Base-by-base conservation (phyloP, 2,329 filamentous ascomycete genomes). In the Talaromyces sp. region DNA sequence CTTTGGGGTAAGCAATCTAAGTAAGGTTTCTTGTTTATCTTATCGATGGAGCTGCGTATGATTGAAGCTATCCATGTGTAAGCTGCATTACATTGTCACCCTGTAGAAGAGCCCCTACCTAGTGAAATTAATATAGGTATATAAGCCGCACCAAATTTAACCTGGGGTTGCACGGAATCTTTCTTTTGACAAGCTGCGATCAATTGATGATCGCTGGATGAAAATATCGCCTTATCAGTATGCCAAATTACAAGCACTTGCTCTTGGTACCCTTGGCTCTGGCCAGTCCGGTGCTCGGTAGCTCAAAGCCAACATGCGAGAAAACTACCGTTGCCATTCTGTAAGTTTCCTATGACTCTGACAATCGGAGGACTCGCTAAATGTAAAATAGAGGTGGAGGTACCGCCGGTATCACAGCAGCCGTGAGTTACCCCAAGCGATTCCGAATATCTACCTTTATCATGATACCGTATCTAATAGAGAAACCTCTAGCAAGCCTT, bases 361-460 rank as follows among this genome's bases (percentile, higher is more conserved):
- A n/a, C 10, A 49, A 13, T 2, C 41, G 16, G 61, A n/a, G 14
- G 11, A 22, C 19, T 33, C 10, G 43, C 45, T 49, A 8, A 61
- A 57, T 37, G n/a, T 27, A 56, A 7, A 24, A 45, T 43, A 76
- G 73, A 43, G 87, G 87, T 39, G 87, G 83, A 14, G 88, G 87
- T 13, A 84, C 87, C 62, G 83, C 87, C 1, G 87, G 87, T 6
- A 85, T 90, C 47, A 85, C 87, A 13, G 86, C 87, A 14, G 87
- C 87, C 24, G 81, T 83, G 73, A 66, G 78, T 68, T 41, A 13
- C 13, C 43, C 22, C 19, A n/a, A 41, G 3, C 31, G 35, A 50
- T 13, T 22, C 27, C 47, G 47, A 50, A 7, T 27, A n/a, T 19
- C 47, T 49, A 27, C 16, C 14, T 19, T 19, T 6, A 31, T 31